Base-by-base conservation (phyloP, 176 grass and related monocot genomes). In the Alloteropsis semialata region DNA sequence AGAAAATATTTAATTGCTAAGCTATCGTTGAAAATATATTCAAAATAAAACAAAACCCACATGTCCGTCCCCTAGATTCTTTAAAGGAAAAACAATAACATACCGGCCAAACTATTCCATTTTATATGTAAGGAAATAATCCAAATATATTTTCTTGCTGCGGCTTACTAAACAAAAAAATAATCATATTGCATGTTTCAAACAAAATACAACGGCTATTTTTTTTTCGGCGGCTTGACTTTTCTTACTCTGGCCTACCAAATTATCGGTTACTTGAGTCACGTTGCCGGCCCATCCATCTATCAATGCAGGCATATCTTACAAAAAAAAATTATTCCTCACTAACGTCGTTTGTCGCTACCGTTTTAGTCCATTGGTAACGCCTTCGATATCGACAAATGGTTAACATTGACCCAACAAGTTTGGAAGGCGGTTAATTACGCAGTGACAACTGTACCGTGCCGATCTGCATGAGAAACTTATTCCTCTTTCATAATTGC, bases 401-500 rank as follows among this genome's bases (percentile, higher is more conserved):
- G 19, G 4, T 27, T 70, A 44, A 16, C 0, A 10, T 70, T 49
- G 53, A 61, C 10, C 22, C 3, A 0, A 32, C 6, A 10, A 14
- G 0, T 17, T 0, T 0, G 4, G 0, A 30, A 15, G 1, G 0
- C 1, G 4, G 19, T 17, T 43, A 14, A 46, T 21, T 34, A 11
- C 3, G 0, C 1, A 0, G 0, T 11, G 21, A 36, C 11, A 67
- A 37, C 33, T 25, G 8, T 48, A 10, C 6, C 1, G 0, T 9
- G 19, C 0, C 3, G 0, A 2, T 6, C 14, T 10, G 2, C 13
- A 34, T 0, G 3, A 17, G 6, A 17, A 24, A 0, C 1, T 0
- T 28, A 59, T 43, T n/a, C n/a, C 11, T 49, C 10, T 28, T 9
- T 0, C 60, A 25, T 22, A 3, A n/a, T 27, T 36, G 0, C 4